Evolutionary conservation across 352 stramenopile genomes (phyloP), one percentile per base, ranked within the genome.

Genomic region (Saprolegnia parasitica): DNA sequence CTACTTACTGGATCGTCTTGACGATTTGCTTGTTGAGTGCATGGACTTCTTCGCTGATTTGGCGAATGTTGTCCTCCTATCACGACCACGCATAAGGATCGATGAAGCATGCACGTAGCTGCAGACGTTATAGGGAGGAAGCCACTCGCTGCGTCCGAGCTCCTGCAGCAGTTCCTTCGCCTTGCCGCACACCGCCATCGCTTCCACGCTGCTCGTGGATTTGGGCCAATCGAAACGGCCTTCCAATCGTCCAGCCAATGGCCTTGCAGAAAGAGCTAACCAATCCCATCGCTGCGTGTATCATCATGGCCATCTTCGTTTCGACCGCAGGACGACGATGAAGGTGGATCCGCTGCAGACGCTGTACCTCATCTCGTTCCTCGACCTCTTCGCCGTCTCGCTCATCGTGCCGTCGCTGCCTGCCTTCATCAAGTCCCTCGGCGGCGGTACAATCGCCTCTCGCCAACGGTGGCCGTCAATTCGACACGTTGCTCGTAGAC

Each of bases 141-240:
- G 73, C 91, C 91, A 97, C 74, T 97, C 89, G 74, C 90, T 97
- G 23, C 89, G 88, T 77, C 90, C 80, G 52, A 97, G 77, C 77
- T 97, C 91, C 58, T 87, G 86, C 65, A 97, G 75, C 46, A 97
- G 76, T 74, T 96, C 88, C 67, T 82, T 88, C 11, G 79, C 85
- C 68, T 92, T 93, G 32, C 80, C 61, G 64, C 88, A 91, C 67
- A 93, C 70, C 67, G 81, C 79, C 83, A 90, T 92, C 26, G 42
- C 42, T 15, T n/a, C 42, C 18, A n/a, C 3, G 29, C 29, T 35
- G 29, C 29, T 35, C 29, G 29, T 35, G 29, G 29, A 61, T 67
- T 67, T 67, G 6, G 24, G n/a, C 58, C 58, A 54, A 56, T 54
- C 23, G n/a, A 37, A 56, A 26, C 39, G 35, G 24, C 29, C 5